A percentile compares a stretch with the other conserved stretches of the same genome.
These are phyloP conservation scores for Sparassis latifolia DNA, from an alignment of 1,284 basidiomycete genomes.

Conservation along the genomic window DNA sequence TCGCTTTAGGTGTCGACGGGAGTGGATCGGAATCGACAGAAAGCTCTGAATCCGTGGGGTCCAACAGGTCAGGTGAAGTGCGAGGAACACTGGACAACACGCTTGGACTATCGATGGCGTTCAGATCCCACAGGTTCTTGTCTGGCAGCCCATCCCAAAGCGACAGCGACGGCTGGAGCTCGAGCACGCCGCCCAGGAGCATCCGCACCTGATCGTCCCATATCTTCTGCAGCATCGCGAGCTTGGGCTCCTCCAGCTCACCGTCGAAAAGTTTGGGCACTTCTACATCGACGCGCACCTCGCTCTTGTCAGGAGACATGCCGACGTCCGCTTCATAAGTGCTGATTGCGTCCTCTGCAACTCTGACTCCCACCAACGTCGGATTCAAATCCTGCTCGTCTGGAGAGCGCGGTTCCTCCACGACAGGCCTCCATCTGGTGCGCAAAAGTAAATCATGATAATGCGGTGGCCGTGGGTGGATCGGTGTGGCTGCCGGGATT, in stretches of 20 bases:
- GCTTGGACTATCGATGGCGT: slow-evolving; percentile 11
- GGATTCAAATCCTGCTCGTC: slow-evolving; percentile 19
- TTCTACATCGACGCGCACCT: background rate
- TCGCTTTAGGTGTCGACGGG: slow-evolving; percentile 19
- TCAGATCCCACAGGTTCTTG: slow-evolving; percentile 17
- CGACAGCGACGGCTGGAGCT: slow-evolving; percentile 7
- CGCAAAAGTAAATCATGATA: slow-evolving; percentile 20
- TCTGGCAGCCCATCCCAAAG: slow-evolving; percentile 10
- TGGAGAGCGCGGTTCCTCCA: slow-evolving; percentile 1
- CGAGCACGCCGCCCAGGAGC: slow-evolving; percentile 17
- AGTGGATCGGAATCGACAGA: slow-evolving; percentile 23
- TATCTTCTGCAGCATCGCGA: slow-evolving; percentile 5
- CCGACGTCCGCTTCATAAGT: slow-evolving; percentile 24
- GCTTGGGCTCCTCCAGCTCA: slow-evolving; percentile 6
- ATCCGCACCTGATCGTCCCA: slow-evolving; percentile 20
- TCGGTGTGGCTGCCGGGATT: slow-evolving; percentile 3
- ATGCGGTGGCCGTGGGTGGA: slow-evolving; percentile 20
- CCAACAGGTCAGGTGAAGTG: slow-evolving; percentile 2
- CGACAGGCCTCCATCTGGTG: slow-evolving; percentile 10
- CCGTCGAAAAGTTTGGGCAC: background rate
- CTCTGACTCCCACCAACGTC: slow-evolving; percentile 20
- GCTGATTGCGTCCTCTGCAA: slow-evolving; percentile 19
- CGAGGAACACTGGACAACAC: slow-evolving; percentile 8
- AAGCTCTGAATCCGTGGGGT: slow-evolving; percentile 21
- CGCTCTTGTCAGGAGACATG: slow-evolving; percentile 10